These are phyloP conservation scores for Endoconidiophora laricicola DNA, from an alignment of 2,329 filamentous ascomycete genomes.

Conservation along the genomic window DNA sequence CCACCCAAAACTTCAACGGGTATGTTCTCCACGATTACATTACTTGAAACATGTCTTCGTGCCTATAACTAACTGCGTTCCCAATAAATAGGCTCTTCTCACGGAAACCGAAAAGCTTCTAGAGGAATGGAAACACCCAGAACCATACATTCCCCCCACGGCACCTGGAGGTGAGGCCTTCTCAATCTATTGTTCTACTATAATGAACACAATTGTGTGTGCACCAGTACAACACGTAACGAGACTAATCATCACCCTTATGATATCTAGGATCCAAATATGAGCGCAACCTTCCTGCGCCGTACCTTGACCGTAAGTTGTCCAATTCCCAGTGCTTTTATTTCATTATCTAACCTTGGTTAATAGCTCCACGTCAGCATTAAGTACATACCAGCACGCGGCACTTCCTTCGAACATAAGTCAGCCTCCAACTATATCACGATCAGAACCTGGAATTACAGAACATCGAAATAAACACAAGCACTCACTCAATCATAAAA, in stretches of 20 bases:
- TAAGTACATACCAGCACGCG: neutral
- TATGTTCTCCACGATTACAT: conserved; percentile 24
- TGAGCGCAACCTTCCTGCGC: conserved; percentile 77
- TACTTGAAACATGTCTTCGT: neutral
- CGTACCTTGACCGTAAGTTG: conserved; percentile 62
- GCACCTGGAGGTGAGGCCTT: conserved; percentile 66
- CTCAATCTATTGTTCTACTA: neutral
- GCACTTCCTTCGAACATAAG: too few relatives aligned
- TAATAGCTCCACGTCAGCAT: conserved; percentile 6
- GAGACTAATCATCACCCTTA: neutral
- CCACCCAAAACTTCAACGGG: conserved; percentile 73
- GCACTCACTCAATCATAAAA: too few relatives aligned
- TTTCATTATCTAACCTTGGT: neutral
- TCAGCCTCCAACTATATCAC: too few relatives aligned
- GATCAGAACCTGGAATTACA: too few relatives aligned
- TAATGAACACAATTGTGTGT: neutral
- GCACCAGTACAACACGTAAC: neutral
- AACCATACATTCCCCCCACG: conserved; percentile 77
- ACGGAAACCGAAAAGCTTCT: conserved; percentile 77
- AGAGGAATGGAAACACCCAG: conserved; percentile 92
- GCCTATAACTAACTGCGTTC: neutral
- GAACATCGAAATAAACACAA: too few relatives aligned
- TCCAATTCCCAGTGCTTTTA: neutral
- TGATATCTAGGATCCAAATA: conserved; percentile 65
- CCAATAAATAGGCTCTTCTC: conserved; percentile 50